Percentiles rank a stretch among this genome's conserved stretches.
Conservation (phyloP, 495 filamentous ascomycete genomes). For the Penicillium alfredii region DNA sequence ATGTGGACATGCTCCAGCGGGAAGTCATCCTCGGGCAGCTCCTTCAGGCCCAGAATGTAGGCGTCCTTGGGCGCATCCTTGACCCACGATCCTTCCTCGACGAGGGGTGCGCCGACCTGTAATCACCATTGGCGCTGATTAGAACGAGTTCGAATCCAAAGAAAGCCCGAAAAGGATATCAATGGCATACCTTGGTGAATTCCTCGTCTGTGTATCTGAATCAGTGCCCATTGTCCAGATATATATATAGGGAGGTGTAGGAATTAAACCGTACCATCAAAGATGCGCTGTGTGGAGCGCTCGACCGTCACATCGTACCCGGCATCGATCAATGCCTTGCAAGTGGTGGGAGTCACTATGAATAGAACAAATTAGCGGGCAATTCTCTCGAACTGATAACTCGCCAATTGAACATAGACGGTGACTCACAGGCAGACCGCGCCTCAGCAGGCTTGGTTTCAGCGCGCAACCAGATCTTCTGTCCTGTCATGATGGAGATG, state of each 20-base stretch:
- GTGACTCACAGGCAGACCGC: conserved; percentile 41
- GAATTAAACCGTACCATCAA: conserved; percentile 52
- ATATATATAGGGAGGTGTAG: background rate
- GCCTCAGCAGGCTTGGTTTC: conserved; percentile 47
- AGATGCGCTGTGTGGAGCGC: conserved; percentile 73
- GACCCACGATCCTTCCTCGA: conserved; percentile 76
- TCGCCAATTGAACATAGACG: conserved; percentile 3
- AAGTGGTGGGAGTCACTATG: conserved; percentile 59
- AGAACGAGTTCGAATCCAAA: conserved; percentile 2
- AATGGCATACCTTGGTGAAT: conserved; percentile 41
- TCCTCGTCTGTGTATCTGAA: conserved; percentile 37
- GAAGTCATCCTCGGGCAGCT: conserved; percentile 82
- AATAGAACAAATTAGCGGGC: conserved; percentile 10
- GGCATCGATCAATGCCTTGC: conserved; percentile 72
- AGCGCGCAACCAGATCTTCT: conserved; percentile 45
- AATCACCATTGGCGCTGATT: conserved; percentile 6
- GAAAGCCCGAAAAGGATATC: background rate
- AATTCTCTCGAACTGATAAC: conserved; percentile 5
- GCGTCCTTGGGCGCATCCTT: conserved; percentile 65
- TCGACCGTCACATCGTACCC: conserved; percentile 84
- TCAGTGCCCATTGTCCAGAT: background rate
- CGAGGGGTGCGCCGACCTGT: conserved; percentile 64
- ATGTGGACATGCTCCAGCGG: conserved; percentile 83
- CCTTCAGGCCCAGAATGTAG: conserved; percentile 89
- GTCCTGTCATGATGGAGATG: conserved; percentile 31